Evolutionary conservation across 345 rosid genomes (phyloP).

Genomic region (Gossypium stocksii): DNA sequence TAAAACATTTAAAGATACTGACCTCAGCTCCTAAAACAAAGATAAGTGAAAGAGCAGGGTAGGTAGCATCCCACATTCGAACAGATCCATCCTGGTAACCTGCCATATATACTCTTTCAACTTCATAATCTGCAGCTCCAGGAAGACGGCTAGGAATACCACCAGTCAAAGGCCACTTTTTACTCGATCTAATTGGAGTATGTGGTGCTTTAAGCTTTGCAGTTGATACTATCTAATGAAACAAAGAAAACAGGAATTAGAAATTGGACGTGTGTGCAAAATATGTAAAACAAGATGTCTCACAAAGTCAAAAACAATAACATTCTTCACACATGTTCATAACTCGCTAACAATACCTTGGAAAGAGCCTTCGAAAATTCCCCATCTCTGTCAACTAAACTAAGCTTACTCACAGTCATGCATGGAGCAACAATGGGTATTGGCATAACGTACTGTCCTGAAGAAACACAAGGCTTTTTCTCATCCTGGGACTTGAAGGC

Average conservation of each 20-base stretch:
- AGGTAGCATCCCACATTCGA: slow-evolving; percentile 78
- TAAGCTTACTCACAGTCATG: slow-evolving; percentile 51
- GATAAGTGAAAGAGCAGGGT: slow-evolving; percentile 54
- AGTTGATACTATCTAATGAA: slow-evolving; percentile 52
- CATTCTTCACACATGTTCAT: not conserved
- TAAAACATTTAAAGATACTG: slow-evolving; percentile 14
- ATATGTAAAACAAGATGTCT: not conserved
- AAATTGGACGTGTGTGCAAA: not conserved
- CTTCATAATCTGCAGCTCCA: slow-evolving; percentile 37
- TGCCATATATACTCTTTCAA: slow-evolving; percentile 67
- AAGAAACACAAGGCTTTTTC: slow-evolving; percentile 34
- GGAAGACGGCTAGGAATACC: slow-evolving; percentile 55
- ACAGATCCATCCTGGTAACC: slow-evolving; percentile 86
- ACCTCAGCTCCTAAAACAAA: slow-evolving; percentile 55
- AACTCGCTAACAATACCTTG: slow-evolving; percentile 38
- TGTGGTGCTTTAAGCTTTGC: slow-evolving; percentile 43
- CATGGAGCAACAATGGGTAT: slow-evolving; percentile 59
- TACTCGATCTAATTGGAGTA: slow-evolving; percentile 27
- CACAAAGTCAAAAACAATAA: not conserved
- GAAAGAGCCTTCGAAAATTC: slow-evolving; percentile 44
- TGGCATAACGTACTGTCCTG: slow-evolving; percentile 48
- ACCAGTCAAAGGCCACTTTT: slow-evolving; percentile 79
- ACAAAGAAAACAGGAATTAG: slow-evolving; percentile 20
- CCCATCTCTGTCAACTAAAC: slow-evolving; percentile 31
- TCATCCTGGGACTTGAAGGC: slow-evolving; percentile 46